These are phyloP conservation scores for Coccomyxa sp. DNA, from an alignment of 139 green algal genomes.

Conservation along the genomic window DNA sequence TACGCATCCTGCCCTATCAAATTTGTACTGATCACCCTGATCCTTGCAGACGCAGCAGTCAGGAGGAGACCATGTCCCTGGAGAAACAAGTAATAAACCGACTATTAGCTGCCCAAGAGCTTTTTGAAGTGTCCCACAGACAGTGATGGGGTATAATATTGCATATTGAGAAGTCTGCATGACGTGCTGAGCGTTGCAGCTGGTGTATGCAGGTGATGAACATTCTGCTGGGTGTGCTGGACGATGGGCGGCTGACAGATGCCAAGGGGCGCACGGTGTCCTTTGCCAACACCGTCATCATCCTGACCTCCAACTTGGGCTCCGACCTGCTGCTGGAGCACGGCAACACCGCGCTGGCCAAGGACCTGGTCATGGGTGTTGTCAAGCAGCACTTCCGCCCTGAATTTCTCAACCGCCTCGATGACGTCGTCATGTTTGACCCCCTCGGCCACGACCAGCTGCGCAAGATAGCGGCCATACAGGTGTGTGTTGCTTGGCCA, in stretches of 20 bases:
- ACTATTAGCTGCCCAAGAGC: no score
- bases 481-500: constrained; percentile 21
- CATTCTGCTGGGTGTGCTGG: constrained; percentile 82
- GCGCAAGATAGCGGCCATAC: constrained; percentile 62
- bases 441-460: constrained; percentile 63
- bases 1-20: neutral
- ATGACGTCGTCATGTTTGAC: constrained; percentile 62
- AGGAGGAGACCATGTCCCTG: neutral
- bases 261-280: constrained; percentile 84
- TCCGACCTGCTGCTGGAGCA: constrained; percentile 46
- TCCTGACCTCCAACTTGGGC: constrained; percentile 95
- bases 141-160: neutral
- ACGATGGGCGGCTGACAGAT: constrained; percentile 80
- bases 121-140: no score
- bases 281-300: constrained; percentile 92
- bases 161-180: neutral
- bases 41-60: neutral
- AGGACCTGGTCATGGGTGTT: constrained; percentile 12
- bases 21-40: constrained; percentile 12
- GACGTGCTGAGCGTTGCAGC: neutral
- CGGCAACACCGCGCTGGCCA: constrained; percentile 17
- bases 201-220: constrained; percentile 68
- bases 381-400: constrained; percentile 59
- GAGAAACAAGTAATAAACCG: no score
- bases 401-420: constrained; percentile 77